Base-by-base conservation (phyloP, 1,284 basidiomycete species). In the Ceratobasidium sp. region DNA sequence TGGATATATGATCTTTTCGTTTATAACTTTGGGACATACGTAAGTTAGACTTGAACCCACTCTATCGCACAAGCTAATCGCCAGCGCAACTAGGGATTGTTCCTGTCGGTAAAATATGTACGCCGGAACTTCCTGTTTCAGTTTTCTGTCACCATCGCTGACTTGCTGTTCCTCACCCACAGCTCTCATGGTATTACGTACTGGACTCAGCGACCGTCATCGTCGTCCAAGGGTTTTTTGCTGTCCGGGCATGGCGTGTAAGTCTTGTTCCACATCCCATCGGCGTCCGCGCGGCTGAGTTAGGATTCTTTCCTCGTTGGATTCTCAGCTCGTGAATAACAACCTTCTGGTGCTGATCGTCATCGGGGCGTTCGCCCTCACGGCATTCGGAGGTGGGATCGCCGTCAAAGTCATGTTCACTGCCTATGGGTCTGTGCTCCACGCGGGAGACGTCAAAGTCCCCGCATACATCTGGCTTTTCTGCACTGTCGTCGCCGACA, bases 401-500 rank as follows among this genome's bases (percentile, higher is more conserved):
- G 49, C 61, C 9, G 73, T 74, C 48, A 74, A 74, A 31, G 37
- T 74, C 6, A 37, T 58, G 51, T 74, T 74, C 37, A 65, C 61
- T n/a, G 31, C 16, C 22, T 58, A 31, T 48, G 73, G 62, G 8
- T 74, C 58, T 3, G 56, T 49, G 2, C 37, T 74, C 6, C 63
- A 43, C n/a, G 73, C 73, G 2, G 63, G 62, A n/a, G 73, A 74
- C 19, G 58, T 74, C 48, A 74, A 74, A 46, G 46, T 64, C 2
- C 63, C 63, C 53, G 73, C 73, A 37, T 74, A 74, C 31, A 58
- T 74, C 29, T 74, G 73, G 73, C 73, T 74, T 13, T 63, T 65
- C 29, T 53, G 46, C 29, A 74, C 73, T 41, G 73, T 74, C n/a
- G 41, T 54, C 6, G 73, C 73, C 1, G 73, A 74, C 34, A 48